phyloP scores from a whole-genome alignment of 129 eudicot species.

The Flaveria ramosissima region DNA sequence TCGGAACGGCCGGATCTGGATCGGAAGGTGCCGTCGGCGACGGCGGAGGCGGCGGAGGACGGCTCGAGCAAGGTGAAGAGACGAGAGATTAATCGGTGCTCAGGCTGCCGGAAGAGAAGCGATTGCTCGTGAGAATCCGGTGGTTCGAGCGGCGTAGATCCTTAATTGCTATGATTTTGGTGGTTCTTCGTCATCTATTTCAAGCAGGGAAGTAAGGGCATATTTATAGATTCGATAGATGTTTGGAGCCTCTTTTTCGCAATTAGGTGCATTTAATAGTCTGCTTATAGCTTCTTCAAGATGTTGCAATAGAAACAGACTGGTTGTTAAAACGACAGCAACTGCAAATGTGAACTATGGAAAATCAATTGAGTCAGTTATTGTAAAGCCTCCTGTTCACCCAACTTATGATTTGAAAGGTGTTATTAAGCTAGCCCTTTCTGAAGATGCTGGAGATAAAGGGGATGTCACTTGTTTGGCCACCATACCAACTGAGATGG shows the following conservation, averaged over 20 bases:
- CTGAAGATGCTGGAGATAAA: constrained; percentile 90
- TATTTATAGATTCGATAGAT: constrained; percentile 10
- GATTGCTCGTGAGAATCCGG: no score
- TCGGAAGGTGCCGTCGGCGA: neutral
- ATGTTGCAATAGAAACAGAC: constrained; percentile 32
- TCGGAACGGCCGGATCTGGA: constrained; percentile 39
- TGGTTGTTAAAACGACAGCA: constrained; percentile 60
- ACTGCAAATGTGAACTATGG: constrained; percentile 33
- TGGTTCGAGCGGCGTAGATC: no score
- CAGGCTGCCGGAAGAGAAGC: constrained; percentile 76
- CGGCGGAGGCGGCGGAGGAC: constrained; percentile 13
- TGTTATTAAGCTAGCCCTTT: constrained; percentile 78
- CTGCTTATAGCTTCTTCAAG: constrained; percentile 38
- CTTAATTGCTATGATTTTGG: no score
- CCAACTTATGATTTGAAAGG: constrained; percentile 90
- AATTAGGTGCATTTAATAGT: constrained; percentile 29
- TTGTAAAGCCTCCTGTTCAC: constrained; percentile 71
- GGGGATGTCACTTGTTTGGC: constrained; percentile 97
- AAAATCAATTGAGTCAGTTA: constrained; percentile 38
- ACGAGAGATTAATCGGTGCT: constrained; percentile 66
- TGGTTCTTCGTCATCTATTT: no score
- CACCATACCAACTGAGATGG: constrained; percentile 79
- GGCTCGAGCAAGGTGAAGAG: constrained; percentile 25
- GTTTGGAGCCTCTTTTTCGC: constrained; percentile 33
- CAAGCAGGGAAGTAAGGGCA: constrained; percentile 17